Base-by-base conservation (phyloP, 345 rosid species). In the Citrus medica region DNA sequence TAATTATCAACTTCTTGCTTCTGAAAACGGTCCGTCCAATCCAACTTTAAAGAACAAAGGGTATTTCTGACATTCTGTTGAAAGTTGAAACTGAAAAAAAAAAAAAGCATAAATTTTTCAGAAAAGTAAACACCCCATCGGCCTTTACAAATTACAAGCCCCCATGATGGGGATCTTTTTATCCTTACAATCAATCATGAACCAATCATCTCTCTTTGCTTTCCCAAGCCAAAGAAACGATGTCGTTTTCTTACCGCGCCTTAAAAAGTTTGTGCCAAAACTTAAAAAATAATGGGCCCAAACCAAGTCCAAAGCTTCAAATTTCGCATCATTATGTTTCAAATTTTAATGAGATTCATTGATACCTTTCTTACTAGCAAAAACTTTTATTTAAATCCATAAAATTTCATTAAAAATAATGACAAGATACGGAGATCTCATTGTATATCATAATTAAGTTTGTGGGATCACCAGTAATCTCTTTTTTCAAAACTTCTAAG, bases 111-210 rank as follows among this genome's bases (percentile, higher is more conserved):
- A 6, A 9, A 33, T 10, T 33, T 73, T 53, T 19, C 22, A 12
- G 48, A 33, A 56, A 72, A 21, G 75, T 9, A 9, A n/a, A 16
- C 30, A 2, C 28, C 75, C 40, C 62, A 1, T 27, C 22, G 74
- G 32, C 60, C 16, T 48, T 51, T 7, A 16, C 56, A 27, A 17
- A 8, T 10, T 42, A 10, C 17, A 13, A 13, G 4, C 51, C 4
- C 6, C 58, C 58, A 17, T 53, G 55, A 61, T 16, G 58, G 21
- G 21, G 77, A 66, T 63, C 38, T 63, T 30, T 63, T 30, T 7
- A 46, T 75, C 42, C 69, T 40, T 9, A 32, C 16, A 64, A 75
- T 75, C 16, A 64, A 75, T 75, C 78, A 65, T 75, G 67, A 22
- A 30, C 62, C 78, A 48, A 65, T 75, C 71, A 64, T 53, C 58